Evolutionary conservation across 352 stramenopile genomes (phyloP).

Genomic region (Phytopythium helicoides): DNA sequence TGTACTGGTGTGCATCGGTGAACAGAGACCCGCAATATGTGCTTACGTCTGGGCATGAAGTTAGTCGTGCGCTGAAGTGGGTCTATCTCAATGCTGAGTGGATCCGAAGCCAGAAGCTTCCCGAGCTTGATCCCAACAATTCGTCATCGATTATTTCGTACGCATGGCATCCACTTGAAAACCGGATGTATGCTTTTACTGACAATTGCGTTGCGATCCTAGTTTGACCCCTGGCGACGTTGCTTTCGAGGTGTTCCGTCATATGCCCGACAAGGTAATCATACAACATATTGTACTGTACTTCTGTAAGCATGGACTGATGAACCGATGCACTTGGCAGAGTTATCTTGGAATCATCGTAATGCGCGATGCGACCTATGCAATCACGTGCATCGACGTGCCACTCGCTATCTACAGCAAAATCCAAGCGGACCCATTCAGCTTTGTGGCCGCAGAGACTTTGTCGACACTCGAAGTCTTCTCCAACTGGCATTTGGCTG

Average conservation of each 20-base stretch:
- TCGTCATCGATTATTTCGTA: constrained; percentile 36
- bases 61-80: constrained; percentile 84
- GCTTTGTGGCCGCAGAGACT: constrained; percentile 83
- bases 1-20: constrained; percentile 5
- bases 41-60: constrained; percentile 56
- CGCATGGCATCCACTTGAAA: too few relatives aligned
- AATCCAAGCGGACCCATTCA: constrained; percentile 86
- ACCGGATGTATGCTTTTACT: background rate
- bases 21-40: constrained; percentile 66
- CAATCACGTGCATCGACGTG: constrained; percentile 60
- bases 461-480: constrained; percentile 82
- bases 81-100: constrained; percentile 85
- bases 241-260: constrained; percentile 81
- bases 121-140: constrained; percentile 24
- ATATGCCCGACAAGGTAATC: constrained; percentile 82
- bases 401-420: constrained; percentile 69
- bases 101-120: constrained; percentile 71
- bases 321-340: constrained; percentile 12
- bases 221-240: constrained; percentile 58
- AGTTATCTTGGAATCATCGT: constrained; percentile 59
- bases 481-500: constrained; percentile 72
- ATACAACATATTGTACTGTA: background rate
- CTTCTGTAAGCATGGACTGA: background rate
- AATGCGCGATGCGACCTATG: constrained; percentile 45
- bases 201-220: background rate